A percentile compares a stretch with the other conserved stretches of the same genome.
Conservation (phyloP, 108 stramenopile genomes). For the Pseudonitzschia multiseries region DNA sequence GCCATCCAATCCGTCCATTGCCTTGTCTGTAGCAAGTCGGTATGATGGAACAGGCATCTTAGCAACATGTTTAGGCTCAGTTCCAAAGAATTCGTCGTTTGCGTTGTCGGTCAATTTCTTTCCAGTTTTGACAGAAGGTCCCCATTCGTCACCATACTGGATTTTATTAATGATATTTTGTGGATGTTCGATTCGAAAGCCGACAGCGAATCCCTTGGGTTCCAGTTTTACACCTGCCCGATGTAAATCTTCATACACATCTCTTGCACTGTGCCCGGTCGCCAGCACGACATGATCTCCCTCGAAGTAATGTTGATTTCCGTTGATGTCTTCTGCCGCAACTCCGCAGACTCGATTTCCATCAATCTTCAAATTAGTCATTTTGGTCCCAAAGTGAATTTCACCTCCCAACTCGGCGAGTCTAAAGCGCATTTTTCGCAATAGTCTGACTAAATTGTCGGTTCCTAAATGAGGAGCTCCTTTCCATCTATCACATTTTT, state of each 20-base stretch:
- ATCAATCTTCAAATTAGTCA: slow-evolving; percentile 57
- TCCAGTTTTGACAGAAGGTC: slow-evolving; percentile 63
- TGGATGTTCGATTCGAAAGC: slow-evolving; percentile 94
- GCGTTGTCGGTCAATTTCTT: slow-evolving; percentile 62
- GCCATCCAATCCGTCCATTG: slow-evolving; percentile 56
- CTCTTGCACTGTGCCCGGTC: slow-evolving; percentile 91
- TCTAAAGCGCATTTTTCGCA: slow-evolving; percentile 75
- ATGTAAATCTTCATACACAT: slow-evolving; percentile 86
- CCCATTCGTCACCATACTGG: slow-evolving; percentile 87
- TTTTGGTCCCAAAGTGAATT: slow-evolving; percentile 81
- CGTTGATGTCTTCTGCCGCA: slow-evolving; percentile 7
- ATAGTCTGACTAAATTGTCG: slow-evolving; percentile 86
- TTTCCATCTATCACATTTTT: slow-evolving; percentile 41
- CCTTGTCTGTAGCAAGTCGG: slow-evolving; percentile 83
- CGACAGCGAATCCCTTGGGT: slow-evolving; percentile 94
- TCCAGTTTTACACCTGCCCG: slow-evolving; percentile 68
- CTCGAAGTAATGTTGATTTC: slow-evolving; percentile 21
- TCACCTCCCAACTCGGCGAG: slow-evolving; percentile 69
- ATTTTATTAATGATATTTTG: slow-evolving; percentile 84
- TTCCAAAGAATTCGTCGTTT: slow-evolving; percentile 58
- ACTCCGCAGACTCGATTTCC: slow-evolving; percentile 30
- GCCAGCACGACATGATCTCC: slow-evolving; percentile 86
- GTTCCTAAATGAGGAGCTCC: slow-evolving; percentile 95
- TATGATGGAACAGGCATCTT: slow-evolving; percentile 87
- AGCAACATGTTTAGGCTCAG: slow-evolving; percentile 38